Percentiles rank a stretch among this genome's conserved stretches.
Conservation (phyloP, 1,284 basidiomycete species). For the Cystobasidium slooffiae region DNA sequence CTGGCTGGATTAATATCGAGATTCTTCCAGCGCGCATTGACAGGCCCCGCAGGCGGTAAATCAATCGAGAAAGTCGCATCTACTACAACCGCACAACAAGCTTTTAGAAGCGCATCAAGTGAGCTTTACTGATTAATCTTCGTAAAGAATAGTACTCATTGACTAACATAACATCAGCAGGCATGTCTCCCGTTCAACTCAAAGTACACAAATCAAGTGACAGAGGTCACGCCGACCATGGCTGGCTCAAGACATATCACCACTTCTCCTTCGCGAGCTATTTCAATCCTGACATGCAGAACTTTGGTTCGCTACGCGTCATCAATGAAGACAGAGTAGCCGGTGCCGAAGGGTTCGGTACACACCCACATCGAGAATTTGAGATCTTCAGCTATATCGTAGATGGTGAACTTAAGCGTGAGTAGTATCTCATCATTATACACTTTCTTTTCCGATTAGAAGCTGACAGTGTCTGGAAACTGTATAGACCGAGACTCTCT, state of each 20-base stretch:
- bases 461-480: not conserved
- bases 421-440: conserved; percentile 58
- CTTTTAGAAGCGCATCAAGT: conserved; percentile 6
- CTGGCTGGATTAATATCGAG: conserved; percentile 24
- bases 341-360: conserved; percentile 77
- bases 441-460: not conserved
- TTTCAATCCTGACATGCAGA: conserved; percentile 62
- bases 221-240: conserved; percentile 48
- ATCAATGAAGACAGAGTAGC: conserved; percentile 90
- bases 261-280: conserved; percentile 79
- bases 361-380: conserved; percentile 50
- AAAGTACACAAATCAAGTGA: conserved; percentile 25
- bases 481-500: conserved; percentile 71
- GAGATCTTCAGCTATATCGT: conserved; percentile 91
- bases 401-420: conserved; percentile 73
- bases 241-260: conserved; percentile 72
- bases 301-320: conserved; percentile 66
- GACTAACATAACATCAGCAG: not conserved
- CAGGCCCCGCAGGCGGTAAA: conserved; percentile 19
- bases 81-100: not conserved
- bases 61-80: conserved; percentile 6
- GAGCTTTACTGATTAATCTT: not conserved
- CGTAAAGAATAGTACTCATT: not conserved
- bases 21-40: conserved; percentile 5
- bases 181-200: conserved; percentile 22